Base-by-base conservation (phyloP, 129 eudicot genomes). In the Lactuca sativa region DNA sequence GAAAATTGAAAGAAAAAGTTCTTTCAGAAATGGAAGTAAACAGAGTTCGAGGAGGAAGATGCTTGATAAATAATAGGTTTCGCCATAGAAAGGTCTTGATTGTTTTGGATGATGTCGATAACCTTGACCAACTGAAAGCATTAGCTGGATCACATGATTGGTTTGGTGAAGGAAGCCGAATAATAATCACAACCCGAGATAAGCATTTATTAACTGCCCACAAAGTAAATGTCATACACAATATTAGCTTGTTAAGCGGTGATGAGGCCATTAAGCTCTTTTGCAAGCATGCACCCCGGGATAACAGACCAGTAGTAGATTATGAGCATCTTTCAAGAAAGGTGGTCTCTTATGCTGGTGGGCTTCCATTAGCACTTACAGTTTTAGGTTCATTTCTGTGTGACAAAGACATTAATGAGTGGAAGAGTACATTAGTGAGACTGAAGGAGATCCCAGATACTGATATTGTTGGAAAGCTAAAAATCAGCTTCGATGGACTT, bases 61-160 rank as follows among this genome's bases (percentile, higher is more conserved):
- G 40, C 40, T 4, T 36, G 40, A 4, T 36, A 36, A 36, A 36
- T 4, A 6, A 36, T 36, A 36, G 40, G 31, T 58, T 13, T 40
- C 55, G 12, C 55, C 36, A 30, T 34, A 36, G 5, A 6, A 72
- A 11, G 54, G 70, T 78, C 49, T 65, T 40, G 38, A 9, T 71
- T 25, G 64, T 78, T 30, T 58, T 78, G 8, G 82, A 78, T 72
- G 82, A 72, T 31, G 61, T 78, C 9, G 74, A 78, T 16, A 49
- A 78, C 44, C n/a, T 9, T 3, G 56, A 48, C 36, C 74, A 71
- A 15, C 9, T 78, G 48, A 32, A 58, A 30, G 48, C 69, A 4
- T 52, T 72, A 59, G 67, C 44, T 30, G 72, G 76, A 9, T 30
- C 15, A 21, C 25, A 16, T 31, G n/a, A 49, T 3, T 69, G 79